Evolutionary conservation across 2,329 filamentous ascomycete genomes (phyloP).

Genomic region (Paecilomyces formosus): DNA sequence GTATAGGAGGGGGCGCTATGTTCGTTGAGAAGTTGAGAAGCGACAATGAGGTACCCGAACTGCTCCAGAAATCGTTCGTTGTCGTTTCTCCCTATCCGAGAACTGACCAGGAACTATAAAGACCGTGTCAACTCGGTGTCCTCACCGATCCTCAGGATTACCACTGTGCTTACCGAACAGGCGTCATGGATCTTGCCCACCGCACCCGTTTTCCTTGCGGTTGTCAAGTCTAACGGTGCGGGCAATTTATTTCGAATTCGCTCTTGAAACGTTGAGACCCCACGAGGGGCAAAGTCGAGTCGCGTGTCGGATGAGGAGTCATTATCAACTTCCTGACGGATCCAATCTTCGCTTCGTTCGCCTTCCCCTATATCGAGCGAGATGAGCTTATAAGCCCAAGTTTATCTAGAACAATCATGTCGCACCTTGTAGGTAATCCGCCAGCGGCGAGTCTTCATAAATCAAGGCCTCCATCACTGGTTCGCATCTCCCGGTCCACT

Average conservation of each 20-base stretch:
- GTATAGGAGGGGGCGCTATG: constrained; percentile 35
- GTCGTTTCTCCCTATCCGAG: constrained; percentile 61
- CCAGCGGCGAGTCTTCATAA: constrained; percentile 79
- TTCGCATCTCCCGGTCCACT: constrained; percentile 20
- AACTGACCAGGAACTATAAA: constrained; percentile 25
- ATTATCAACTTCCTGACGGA: constrained; percentile 21
- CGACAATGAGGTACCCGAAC: constrained; percentile 88
- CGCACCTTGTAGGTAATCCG: constrained; percentile 81
- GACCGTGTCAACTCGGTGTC: background rate
- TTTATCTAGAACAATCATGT: constrained; percentile 9
- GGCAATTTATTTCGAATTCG: constrained; percentile 44
- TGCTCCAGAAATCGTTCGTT: constrained; percentile 83
- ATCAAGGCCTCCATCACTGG: constrained; percentile 75
- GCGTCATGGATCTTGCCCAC: constrained; percentile 37
- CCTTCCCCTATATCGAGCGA: constrained; percentile 34
- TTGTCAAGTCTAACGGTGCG: constrained; percentile 36
- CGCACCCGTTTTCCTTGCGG: constrained; percentile 20
- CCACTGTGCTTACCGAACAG: constrained; percentile 37
- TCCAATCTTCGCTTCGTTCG: constrained; percentile 35
- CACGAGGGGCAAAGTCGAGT: constrained; percentile 44
- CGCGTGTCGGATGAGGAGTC: constrained; percentile 20
- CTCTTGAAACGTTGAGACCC: constrained; percentile 41
- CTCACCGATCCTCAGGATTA: too few species aligned
- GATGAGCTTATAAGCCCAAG: constrained; percentile 7
- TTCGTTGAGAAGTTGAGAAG: constrained; percentile 78